Conservation (phyloP, 164 flowering plant genomes). For the Macadamia integrifolia region DNA sequence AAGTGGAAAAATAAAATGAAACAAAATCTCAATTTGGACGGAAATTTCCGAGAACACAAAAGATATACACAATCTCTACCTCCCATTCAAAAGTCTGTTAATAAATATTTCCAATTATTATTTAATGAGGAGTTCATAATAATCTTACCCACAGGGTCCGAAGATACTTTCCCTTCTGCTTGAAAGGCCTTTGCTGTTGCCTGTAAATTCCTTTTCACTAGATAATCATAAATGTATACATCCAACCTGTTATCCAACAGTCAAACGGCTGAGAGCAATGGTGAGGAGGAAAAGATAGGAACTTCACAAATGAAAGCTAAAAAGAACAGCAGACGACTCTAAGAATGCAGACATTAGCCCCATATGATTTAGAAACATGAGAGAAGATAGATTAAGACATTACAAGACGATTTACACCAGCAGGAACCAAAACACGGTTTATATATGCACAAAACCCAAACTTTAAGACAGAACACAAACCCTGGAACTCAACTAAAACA, state of each 20-base stretch:
- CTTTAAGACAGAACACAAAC: no score
- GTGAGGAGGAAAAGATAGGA: neutral
- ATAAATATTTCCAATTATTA: neutral
- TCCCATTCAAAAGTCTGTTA: no score
- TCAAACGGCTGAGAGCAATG: neutral
- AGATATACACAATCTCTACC: neutral
- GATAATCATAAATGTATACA: conserved; percentile 72
- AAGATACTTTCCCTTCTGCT: conserved; percentile 64
- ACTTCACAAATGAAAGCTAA: neutral
- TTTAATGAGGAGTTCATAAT: neutral
- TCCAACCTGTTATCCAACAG: conserved; percentile 51
- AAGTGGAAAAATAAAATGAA: neutral
- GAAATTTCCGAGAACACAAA: neutral
- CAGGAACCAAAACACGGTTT: neutral
- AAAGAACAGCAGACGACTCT: neutral
- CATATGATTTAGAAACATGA: neutral
- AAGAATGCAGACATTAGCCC: neutral
- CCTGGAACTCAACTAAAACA: no score
- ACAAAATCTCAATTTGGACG: neutral
- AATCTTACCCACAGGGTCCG: conserved; percentile 68
- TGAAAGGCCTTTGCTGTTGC: conserved; percentile 67
- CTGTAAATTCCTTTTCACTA: conserved; percentile 61
- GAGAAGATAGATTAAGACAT: neutral
- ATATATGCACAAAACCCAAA: neutral
- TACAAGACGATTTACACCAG: neutral